A percentile compares a stretch with the other conserved stretches of the same genome.
Evolutionary conservation across 495 filamentous ascomycete species (phyloP).

Genomic region (Staphylotrichum longicolle): DNA sequence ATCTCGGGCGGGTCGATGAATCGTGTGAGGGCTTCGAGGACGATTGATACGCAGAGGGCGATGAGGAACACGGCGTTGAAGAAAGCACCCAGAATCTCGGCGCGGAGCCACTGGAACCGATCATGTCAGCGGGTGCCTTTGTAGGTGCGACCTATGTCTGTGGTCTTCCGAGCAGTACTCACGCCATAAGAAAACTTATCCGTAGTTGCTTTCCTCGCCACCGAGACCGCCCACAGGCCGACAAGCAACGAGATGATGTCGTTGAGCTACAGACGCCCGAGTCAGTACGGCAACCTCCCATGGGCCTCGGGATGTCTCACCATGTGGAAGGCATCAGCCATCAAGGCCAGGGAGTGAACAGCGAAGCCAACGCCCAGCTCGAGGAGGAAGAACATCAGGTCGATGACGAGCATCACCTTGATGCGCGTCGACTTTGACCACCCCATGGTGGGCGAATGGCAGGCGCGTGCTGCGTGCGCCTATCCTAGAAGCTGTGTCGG

Average conservation of each 20-base stretch:
- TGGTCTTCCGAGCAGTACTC: slow-evolving; percentile 35
- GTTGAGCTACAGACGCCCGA: slow-evolving; percentile 62
- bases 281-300: background rate
- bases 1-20: slow-evolving; percentile 87
- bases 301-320: slow-evolving; percentile 42
- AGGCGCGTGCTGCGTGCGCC: background rate
- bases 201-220: slow-evolving; percentile 74
- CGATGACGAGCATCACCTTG: slow-evolving; percentile 85
- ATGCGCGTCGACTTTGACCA: slow-evolving; percentile 93
- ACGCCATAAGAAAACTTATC: slow-evolving; percentile 93
- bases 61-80: slow-evolving; percentile 97
- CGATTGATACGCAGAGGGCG: slow-evolving; percentile 90
- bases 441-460: slow-evolving; percentile 57
- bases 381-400: slow-evolving; percentile 82
- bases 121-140: slow-evolving; percentile 4
- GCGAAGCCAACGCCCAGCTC: slow-evolving; percentile 82
- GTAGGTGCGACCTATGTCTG: background rate
- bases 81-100: slow-evolving; percentile 93
- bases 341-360: slow-evolving; percentile 86
- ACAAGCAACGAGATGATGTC: slow-evolving; percentile 93
- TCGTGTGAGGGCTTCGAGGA: slow-evolving; percentile 87
- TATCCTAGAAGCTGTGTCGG: background rate
- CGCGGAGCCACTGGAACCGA: slow-evolving; percentile 75
- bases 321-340: slow-evolving; percentile 99
- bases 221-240: slow-evolving; percentile 91